Base-by-base conservation (phyloP, 2,329 filamentous ascomycete species). In the Exophiala sideris region DNA sequence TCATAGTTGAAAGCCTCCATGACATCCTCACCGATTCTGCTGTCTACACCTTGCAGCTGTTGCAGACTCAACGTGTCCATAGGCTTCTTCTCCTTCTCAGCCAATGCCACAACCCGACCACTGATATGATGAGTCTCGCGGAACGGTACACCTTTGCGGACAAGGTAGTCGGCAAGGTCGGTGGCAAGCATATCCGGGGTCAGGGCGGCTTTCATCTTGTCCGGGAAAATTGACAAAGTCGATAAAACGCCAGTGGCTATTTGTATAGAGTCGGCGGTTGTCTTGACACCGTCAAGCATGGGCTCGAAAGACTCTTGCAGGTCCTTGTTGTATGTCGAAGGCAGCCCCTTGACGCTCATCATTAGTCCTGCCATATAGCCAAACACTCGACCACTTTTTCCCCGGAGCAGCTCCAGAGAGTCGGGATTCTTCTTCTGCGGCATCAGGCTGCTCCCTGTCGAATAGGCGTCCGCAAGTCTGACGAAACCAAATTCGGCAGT, bases 261-360 rank as follows among this genome's bases (percentile, higher is more conserved):
- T 70, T 87, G 84, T 50, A 95, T 80, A 66, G 87, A 90, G 76
- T 95, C 87, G 52, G 80, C 81, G 40, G 58, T 94, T 79, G 5
- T 89, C 92, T 79, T 91, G 88, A 71, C 82, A 68, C 86, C 83
- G 70, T 95, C 89, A 45, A 95, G 81, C 73, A 95, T 83, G n/a
- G 87, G 86, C 77, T 95, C 87, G 58, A 89, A 85, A 54, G 83
- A 86, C 73, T 95, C 90, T 72, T 96, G 89, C n/a, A 95, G 73
- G 70, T 95, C 89, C 73, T 95, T 95, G 77, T 95, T 92, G 77
- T 95, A 95, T 2, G 87, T 90, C 40, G 82, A 87, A 1, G 89
- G 88, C 24, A 94, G 81, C 52, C 87, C 87, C 71, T 87, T 86
- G 70, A 85, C 71, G 35, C 84, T 88, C 74, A 85, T 85, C 80